These are phyloP conservation scores for Debaryomyces robertsiae DNA, from an alignment of 1,139 yeast species.

Conservation along the genomic window DNA sequence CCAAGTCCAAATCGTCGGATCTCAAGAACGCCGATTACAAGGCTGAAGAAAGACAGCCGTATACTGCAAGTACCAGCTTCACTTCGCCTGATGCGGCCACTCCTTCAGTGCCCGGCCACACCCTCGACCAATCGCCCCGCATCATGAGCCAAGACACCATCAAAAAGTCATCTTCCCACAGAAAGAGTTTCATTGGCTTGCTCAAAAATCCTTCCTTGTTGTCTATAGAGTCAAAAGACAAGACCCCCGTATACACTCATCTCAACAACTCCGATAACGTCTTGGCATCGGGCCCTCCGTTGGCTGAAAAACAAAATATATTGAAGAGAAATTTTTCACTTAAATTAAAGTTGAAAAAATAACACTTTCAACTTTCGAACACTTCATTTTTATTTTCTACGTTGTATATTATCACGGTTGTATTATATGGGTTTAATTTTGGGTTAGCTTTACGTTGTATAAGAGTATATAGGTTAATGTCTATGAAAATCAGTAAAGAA, in stretches of 20 bases:
- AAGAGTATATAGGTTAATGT: constrained; percentile 4
- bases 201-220: constrained; percentile 12
- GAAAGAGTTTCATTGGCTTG: constrained; percentile 20
- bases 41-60: background rate
- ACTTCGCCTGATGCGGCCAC: background rate
- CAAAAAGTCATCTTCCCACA: constrained; percentile 10
- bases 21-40: background rate
- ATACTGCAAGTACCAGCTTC: background rate
- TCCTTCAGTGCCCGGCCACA: no score
- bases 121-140: background rate
- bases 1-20: constrained; percentile 2
- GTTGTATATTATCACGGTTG: constrained; percentile 3
- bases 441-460: constrained; percentile 2
- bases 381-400: background rate
- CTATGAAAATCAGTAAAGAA: background rate
- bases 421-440: constrained; percentile 1
- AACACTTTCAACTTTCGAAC: background rate
- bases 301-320: constrained; percentile 5
- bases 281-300: constrained; percentile 6
- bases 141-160: background rate
- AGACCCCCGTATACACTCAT: constrained; percentile 6
- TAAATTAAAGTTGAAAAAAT: constrained; percentile 21
- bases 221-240: constrained; percentile 3
- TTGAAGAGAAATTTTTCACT: constrained; percentile 20
- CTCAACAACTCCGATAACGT: constrained; percentile 11